Conservation (phyloP, 306 rosid genomes). For the Urtica urens region DNA sequence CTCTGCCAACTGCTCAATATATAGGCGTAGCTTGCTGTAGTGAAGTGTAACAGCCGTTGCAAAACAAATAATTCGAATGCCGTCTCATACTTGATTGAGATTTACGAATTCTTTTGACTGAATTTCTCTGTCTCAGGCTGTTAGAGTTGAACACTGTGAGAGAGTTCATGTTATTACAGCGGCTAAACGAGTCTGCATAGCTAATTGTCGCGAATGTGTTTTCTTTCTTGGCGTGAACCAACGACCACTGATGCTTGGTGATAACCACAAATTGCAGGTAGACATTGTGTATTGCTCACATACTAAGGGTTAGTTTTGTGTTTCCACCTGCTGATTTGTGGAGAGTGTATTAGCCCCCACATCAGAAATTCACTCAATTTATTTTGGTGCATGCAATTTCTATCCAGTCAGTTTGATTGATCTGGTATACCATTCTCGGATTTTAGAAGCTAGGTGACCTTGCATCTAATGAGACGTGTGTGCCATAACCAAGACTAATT, state of each 20-base stretch:
- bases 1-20: background rate
- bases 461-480: too few species aligned
- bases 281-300: too few species aligned
- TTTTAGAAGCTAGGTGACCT: too few species aligned
- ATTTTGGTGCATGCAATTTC: too few species aligned
- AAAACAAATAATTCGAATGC: background rate
- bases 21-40: background rate
- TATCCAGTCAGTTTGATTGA: too few species aligned
- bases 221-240: slow-evolving; percentile 90
- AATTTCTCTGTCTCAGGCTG: slow-evolving; percentile 56
- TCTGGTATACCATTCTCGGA: too few species aligned
- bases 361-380: too few species aligned
- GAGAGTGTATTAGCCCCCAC: too few species aligned
- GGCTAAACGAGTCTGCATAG: slow-evolving; percentile 82
- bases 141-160: slow-evolving; percentile 94
- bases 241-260: slow-evolving; percentile 83
- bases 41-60: background rate
- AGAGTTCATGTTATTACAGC: slow-evolving; percentile 93
- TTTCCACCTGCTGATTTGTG: too few species aligned
- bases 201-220: slow-evolving; percentile 93
- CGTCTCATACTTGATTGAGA: slow-evolving; percentile 12
- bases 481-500: too few species aligned
- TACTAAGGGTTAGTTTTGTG: too few species aligned
- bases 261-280: slow-evolving; percentile 93
- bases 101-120: slow-evolving; percentile 1